Percentiles rank a stretch among this genome's conserved stretches.
Evolutionary conservation across 208 protist species (phyloP).

Genomic region (Leishmania gerbilli): DNA sequence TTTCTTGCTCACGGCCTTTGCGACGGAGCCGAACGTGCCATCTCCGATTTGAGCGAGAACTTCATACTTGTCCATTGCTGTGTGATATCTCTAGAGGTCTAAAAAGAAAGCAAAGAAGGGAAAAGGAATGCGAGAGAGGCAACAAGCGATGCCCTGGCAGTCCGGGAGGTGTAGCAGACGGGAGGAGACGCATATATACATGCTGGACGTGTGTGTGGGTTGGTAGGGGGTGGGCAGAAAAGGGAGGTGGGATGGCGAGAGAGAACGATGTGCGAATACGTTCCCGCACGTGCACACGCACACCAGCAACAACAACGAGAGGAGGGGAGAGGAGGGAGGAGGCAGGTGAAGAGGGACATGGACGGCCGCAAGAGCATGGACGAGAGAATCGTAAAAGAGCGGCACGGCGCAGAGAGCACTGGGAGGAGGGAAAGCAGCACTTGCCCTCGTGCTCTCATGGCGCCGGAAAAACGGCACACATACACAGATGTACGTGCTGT

Average conservation of each 20-base stretch:
- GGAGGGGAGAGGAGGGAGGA: not conserved
- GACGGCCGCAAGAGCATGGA: not conserved
- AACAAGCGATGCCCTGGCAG: slow-evolving; percentile 5
- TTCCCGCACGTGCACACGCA: not conserved
- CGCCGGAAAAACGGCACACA: not conserved
- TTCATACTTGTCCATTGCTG: slow-evolving; percentile 94
- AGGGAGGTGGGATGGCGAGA: not conserved
- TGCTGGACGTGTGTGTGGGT: not conserved
- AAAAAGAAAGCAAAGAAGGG: not conserved
- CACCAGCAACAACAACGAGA: not conserved
- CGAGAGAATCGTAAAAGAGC: not conserved
- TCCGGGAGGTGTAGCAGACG: not conserved
- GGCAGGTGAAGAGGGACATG: not conserved
- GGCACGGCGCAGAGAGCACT: not conserved
- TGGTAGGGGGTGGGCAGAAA: not conserved
- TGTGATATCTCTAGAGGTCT: slow-evolving; percentile 11
- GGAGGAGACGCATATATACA: not conserved
- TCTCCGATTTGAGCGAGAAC: slow-evolving; percentile 94
- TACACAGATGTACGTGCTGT: not conserved
- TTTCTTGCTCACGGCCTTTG: slow-evolving; percentile 90
- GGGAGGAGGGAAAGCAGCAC: not conserved
- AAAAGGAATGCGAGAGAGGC: not conserved
- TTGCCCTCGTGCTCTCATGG: not conserved
- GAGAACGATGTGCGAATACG: slow-evolving; percentile 8
- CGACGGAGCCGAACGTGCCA: slow-evolving; percentile 96